phyloP scores from a whole-genome alignment of 1,139 yeast species.

The Hemisphaericaspora subhashii region DNA sequence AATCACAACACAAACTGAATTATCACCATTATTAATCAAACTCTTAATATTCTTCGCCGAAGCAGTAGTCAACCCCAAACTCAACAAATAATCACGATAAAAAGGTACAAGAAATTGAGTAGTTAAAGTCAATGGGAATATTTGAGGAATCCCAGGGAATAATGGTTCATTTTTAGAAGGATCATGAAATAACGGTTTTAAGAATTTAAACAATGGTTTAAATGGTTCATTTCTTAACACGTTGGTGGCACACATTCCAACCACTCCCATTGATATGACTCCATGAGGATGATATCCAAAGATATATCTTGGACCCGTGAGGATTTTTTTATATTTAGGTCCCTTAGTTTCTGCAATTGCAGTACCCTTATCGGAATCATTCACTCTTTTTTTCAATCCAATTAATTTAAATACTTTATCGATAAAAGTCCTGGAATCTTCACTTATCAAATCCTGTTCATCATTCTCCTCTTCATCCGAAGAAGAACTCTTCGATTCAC shows the following conservation, averaged over 20 bases:
- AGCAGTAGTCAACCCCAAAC: conserved; percentile 85
- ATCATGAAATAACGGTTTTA: conserved; percentile 45
- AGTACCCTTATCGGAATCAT: conserved; percentile 19
- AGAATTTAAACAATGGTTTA: conserved; percentile 54
- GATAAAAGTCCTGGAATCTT: conserved; percentile 36
- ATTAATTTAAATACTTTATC: conserved; percentile 38
- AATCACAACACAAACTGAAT: conserved; percentile 82
- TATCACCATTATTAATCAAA: conserved; percentile 61
- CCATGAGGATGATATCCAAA: conserved; percentile 98
- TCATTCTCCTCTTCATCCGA: conserved; percentile 26
- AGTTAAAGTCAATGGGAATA: conserved; percentile 75
- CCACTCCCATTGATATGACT: conserved; percentile 87
- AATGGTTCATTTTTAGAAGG: conserved; percentile 43
- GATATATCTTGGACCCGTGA: conserved; percentile 76
- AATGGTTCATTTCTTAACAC: conserved; percentile 54
- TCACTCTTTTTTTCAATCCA: conserved; percentile 41
- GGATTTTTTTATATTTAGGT: conserved; percentile 26
- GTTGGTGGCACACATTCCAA: conserved; percentile 84
- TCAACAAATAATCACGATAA: conserved; percentile 79
- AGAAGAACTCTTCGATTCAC: neutral
- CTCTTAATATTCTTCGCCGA: conserved; percentile 70
- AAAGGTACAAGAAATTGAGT: conserved; percentile 88
- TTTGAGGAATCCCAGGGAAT: conserved; percentile 79
- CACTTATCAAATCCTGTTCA: conserved; percentile 47
- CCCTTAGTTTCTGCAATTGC: conserved; percentile 2